Evolutionary conservation across 2,329 filamentous ascomycete species (phyloP).

Genomic region (Aspergillus luchuensis): DNA sequence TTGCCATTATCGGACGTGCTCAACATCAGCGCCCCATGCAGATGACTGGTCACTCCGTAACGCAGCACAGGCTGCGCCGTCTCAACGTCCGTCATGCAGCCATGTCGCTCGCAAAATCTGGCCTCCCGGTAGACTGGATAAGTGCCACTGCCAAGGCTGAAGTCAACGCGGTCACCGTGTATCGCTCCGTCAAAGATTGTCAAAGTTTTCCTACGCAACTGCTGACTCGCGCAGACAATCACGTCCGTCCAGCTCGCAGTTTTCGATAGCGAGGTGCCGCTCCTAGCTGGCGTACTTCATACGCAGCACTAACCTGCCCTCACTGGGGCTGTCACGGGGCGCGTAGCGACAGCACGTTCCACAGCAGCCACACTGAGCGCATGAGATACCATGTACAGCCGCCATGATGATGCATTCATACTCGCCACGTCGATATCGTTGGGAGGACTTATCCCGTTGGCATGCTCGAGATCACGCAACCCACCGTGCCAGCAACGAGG

Average conservation of each 20-base stretch:
- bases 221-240: neutral
- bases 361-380: neutral
- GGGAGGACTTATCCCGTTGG: neutral
- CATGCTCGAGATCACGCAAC: neutral
- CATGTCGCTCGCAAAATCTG: neutral
- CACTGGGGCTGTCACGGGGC: neutral
- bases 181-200: neutral
- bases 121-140: conserved; percentile 1
- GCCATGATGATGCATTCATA: neutral
- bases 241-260: neutral
- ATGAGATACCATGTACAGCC: conserved; percentile 1
- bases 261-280: neutral
- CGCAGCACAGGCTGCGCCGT: conserved; percentile 3
- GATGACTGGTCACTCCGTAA: conserved; percentile 6
- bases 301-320: neutral
- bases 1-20: neutral
- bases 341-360: neutral
- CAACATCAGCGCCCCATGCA: conserved; percentile 3
- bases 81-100: conserved; percentile 7
- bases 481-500: neutral
- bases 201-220: neutral
- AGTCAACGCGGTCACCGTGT: neutral
- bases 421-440: neutral
- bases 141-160: conserved; percentile 2
- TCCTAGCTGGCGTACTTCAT: neutral